Percentiles rank a stretch among this genome's conserved stretches.
These are phyloP conservation scores for Gossypium mustelinum DNA, from an alignment of 345 rosid genomes.

Conservation along the genomic window DNA sequence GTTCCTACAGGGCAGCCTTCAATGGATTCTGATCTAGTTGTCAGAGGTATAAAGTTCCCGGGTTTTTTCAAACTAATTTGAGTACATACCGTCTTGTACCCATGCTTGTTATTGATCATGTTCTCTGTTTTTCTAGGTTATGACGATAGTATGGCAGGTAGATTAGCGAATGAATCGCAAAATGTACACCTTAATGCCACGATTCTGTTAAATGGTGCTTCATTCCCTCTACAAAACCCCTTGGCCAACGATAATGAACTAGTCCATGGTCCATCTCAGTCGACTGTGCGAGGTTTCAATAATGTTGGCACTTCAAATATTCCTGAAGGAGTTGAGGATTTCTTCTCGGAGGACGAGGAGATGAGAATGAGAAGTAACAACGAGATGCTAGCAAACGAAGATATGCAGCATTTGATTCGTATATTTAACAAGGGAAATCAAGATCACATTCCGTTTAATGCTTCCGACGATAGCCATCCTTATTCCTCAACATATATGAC, in stretches of 20 bases:
- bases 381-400: conserved; percentile 89
- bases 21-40: conserved; percentile 41
- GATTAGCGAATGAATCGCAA: conserved; percentile 46
- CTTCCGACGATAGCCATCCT: conserved; percentile 46
- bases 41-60: conserved; percentile 46
- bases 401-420: conserved; percentile 83
- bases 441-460: conserved; percentile 39
- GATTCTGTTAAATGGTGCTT: conserved; percentile 38
- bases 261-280: conserved; percentile 37
- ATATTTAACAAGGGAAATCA: conserved; percentile 66
- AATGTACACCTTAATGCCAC: conserved; percentile 39
- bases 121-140: conserved; percentile 37
- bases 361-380: conserved; percentile 64
- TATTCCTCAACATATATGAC: conserved; percentile 41
- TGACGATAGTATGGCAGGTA: conserved; percentile 34
- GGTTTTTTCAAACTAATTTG: not conserved
- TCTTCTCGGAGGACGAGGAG: conserved; percentile 69
- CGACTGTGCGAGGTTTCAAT: conserved; percentile 38
- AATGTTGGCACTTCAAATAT: conserved; percentile 38
- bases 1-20: conserved; percentile 50
- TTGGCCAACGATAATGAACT: conserved; percentile 25
- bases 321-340: conserved; percentile 49
- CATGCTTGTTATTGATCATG: not conserved
- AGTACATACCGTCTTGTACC: not conserved
- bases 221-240: conserved; percentile 50